phyloP scores from a whole-genome alignment of 73 alveolate species.

The Tetrahymena malaccensis region DNA sequence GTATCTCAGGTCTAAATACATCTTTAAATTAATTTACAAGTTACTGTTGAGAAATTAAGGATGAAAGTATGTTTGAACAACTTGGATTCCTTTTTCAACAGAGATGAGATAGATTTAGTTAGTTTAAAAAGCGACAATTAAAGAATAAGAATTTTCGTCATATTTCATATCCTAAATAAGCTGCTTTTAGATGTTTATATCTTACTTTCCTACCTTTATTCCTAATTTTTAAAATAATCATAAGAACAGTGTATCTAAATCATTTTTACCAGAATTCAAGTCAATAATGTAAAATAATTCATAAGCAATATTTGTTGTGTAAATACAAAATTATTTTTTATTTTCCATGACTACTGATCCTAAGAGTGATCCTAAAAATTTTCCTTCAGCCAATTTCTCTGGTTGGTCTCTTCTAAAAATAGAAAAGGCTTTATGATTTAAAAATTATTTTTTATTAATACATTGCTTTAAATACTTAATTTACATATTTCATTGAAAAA shows the following conservation, averaged over 20 bases:
- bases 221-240: not conserved
- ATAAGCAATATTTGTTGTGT: not conserved
- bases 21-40: not conserved
- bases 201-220: not conserved
- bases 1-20: not conserved
- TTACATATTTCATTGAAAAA: not conserved
- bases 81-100: not conserved
- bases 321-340: not conserved
- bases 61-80: not conserved
- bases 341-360: not conserved
- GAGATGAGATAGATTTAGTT: not conserved
- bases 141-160: not conserved
- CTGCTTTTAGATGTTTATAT: not conserved
- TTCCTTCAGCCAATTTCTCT: not conserved
- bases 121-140: not conserved
- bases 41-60: not conserved
- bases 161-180: not conserved
- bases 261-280: not conserved
- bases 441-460: not conserved
- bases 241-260: not conserved
- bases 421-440: not conserved
- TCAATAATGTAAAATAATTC: not conserved
- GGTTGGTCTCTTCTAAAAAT: not conserved
- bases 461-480: not conserved
- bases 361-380: not conserved